Base-by-base conservation (phyloP, 2,329 filamentous ascomycete genomes). In the Exophiala dermatitidis region DNA sequence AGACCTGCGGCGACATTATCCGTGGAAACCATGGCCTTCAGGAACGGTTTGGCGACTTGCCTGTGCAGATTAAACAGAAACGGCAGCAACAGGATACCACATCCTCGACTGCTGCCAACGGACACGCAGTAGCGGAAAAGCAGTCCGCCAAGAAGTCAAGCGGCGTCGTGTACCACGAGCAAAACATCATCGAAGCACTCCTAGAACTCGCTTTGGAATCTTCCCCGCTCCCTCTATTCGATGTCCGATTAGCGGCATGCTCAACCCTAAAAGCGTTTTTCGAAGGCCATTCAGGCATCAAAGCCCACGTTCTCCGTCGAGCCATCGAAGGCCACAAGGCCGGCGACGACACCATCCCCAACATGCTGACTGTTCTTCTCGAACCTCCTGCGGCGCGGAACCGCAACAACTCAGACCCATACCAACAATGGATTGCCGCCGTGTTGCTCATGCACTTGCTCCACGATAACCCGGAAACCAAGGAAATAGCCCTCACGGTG, bases 251-350 rank as follows among this genome's bases (percentile, higher is more conserved):
- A 64, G 87, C 91, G 19, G 90, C 88, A 26, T 93, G 87, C 67
- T 85, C 91, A 63, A 95, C 91, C 64, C 81, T 98, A 57, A 90
- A 95, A 68, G 89, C 93, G 1, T 98, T 98, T 69, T 89, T 96
- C 63, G 83, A 81, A 63, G 83, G 85, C 43, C 90, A 97, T 67
- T 72, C 83, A 36, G 83, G 86, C 52, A 91, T 96, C 56, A 84
- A 86, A 43, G 76, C 84, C 48, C 90, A 97, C 70, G 96, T 97
- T 64, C 75, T 97, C 19, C 79, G 84, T 49, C 80, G 91, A 63
- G 93, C 93, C 2, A 95, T 98, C 59, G 87, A 91, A 55, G 90
- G 91, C 0, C 88, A 96, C 68, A 74, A 78, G 47, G 83, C 83
- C 38, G 87, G 85, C 1, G 78, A 82, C 42, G 85, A 95, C 64